Evolutionary conservation across 352 stramenopile species (phyloP).

Genomic region (Globisporangium acanthophoron): DNA sequence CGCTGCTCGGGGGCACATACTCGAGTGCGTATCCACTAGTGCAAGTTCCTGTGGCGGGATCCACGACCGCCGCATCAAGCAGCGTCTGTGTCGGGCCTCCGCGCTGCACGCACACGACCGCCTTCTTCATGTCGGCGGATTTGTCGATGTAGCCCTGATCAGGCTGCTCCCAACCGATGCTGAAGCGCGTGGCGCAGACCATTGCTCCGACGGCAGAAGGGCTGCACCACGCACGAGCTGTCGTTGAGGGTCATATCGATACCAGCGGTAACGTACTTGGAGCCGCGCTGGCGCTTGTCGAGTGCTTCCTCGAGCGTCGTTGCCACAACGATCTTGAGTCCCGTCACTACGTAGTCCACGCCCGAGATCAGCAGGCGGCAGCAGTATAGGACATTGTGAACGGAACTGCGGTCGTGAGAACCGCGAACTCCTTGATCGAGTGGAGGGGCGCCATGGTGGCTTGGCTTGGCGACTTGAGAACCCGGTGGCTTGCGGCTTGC

Average conservation of each 20-base stretch:
- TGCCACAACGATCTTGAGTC: conserved; percentile 11
- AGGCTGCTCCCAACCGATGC: conserved; percentile 21
- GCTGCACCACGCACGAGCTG: conserved; percentile 12
- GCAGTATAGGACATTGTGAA: background rate
- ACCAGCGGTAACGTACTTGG: conserved; percentile 21
- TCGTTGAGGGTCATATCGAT: conserved; percentile 22
- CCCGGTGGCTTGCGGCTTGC: too few relatives aligned
- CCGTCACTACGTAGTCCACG: conserved; percentile 11
- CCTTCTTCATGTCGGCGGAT: conserved; percentile 7
- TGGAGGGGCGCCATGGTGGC: too few relatives aligned
- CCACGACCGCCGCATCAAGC: background rate
- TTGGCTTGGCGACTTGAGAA: too few relatives aligned
- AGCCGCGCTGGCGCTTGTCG: conserved; percentile 5
- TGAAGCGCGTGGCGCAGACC: conserved; percentile 15
- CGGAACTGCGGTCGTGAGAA: too few relatives aligned
- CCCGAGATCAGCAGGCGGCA: background rate
- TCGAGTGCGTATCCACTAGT: background rate
- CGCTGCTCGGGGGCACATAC: background rate
- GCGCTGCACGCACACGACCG: conserved; percentile 20
- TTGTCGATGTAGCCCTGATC: conserved; percentile 8
- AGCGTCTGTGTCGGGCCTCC: background rate
- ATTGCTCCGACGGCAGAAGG: conserved; percentile 15
- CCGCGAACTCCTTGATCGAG: too few relatives aligned
- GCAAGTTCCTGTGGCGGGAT: background rate
- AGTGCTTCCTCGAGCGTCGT: conserved; percentile 5